These are phyloP conservation scores for Phylloporus sp. DNA, from an alignment of 768 basidiomycete genomes.

Conservation along the genomic window DNA sequence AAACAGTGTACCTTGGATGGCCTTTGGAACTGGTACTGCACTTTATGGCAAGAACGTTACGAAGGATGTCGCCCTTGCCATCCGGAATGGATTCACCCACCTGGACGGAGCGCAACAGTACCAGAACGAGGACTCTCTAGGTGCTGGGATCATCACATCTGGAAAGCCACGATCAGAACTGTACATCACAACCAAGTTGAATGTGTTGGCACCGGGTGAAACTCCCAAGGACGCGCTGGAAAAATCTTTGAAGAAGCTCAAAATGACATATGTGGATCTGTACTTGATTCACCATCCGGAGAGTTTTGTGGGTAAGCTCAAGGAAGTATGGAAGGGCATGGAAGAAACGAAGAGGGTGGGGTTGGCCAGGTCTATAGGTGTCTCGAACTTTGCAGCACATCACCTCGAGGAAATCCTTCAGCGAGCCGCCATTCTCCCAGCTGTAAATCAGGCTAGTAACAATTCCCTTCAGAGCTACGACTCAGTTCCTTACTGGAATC, in stretches of 20 bases:
- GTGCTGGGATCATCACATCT: constrained; percentile 46
- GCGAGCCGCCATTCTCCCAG: constrained; percentile 42
- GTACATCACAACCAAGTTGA: constrained; percentile 61
- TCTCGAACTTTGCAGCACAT: constrained; percentile 50
- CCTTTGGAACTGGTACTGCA: constrained; percentile 61
- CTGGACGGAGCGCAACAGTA: constrained; percentile 65
- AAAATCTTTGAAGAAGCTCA: constrained; percentile 52
- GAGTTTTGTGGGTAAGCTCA: constrained; percentile 39
- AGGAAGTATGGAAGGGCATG: constrained; percentile 57
- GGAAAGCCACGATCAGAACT: constrained; percentile 51
- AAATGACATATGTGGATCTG: constrained; percentile 55
- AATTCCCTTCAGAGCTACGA: neutral
- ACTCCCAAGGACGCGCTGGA: constrained; percentile 48
- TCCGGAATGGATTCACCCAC: constrained; percentile 55
- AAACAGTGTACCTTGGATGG: constrained; percentile 49
- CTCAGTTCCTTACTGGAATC: neutral
- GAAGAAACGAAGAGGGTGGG: constrained; percentile 49
- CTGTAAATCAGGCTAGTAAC: constrained; percentile 48
- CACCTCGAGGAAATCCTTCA: constrained; percentile 43
- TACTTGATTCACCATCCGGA: constrained; percentile 56
- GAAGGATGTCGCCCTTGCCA: constrained; percentile 39
- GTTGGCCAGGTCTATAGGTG: constrained; percentile 42
- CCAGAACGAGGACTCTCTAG: constrained; percentile 51
- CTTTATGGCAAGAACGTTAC: constrained; percentile 43
- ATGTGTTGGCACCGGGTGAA: constrained; percentile 31